Conservation (phyloP, 2,329 filamentous ascomycete species). For the Neocucurbitaria cava region DNA sequence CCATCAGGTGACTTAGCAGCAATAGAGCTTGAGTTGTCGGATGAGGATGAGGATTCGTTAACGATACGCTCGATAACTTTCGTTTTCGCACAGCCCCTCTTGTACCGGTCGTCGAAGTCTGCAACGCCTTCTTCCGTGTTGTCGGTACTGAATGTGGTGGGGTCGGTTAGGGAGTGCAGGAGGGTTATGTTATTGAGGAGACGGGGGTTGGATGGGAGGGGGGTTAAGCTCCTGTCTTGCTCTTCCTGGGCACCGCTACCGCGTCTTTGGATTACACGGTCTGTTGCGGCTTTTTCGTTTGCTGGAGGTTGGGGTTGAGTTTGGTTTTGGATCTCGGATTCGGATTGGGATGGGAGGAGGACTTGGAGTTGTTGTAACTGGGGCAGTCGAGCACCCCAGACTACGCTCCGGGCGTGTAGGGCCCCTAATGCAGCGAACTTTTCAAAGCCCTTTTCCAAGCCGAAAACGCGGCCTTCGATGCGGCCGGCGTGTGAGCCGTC, state of each 20-base stretch:
- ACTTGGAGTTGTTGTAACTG: background rate
- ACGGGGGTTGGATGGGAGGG: conserved; percentile 64
- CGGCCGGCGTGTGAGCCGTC: conserved; percentile 82
- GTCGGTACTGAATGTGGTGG: conserved; percentile 75
- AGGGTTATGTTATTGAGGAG: conserved; percentile 78
- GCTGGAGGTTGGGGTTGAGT: too few relatives aligned
- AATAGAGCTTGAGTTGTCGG: background rate
- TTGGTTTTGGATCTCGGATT: too few relatives aligned
- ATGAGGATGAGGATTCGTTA: too few relatives aligned
- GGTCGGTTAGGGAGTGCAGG: conserved; percentile 80
- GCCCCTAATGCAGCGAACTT: conserved; percentile 85
- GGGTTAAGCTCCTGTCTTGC: too few relatives aligned
- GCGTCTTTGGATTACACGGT: too few relatives aligned
- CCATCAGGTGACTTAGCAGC: conserved; percentile 30
- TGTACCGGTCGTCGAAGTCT: conserved; percentile 88
- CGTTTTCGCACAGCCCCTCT: conserved; percentile 80
- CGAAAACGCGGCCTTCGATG: conserved; percentile 88
- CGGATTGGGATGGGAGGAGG: background rate
- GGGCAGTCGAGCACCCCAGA: conserved; percentile 80
- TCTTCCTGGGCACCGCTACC: too few relatives aligned
- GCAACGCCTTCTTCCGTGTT: conserved; percentile 90
- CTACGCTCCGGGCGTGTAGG: conserved; percentile 76
- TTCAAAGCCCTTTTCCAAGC: conserved; percentile 90
- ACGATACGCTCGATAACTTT: conserved; percentile 82
- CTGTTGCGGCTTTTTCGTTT: too few relatives aligned